Base-by-base conservation (phyloP, 306 rosid species). In the Trifolium fragiferum region DNA sequence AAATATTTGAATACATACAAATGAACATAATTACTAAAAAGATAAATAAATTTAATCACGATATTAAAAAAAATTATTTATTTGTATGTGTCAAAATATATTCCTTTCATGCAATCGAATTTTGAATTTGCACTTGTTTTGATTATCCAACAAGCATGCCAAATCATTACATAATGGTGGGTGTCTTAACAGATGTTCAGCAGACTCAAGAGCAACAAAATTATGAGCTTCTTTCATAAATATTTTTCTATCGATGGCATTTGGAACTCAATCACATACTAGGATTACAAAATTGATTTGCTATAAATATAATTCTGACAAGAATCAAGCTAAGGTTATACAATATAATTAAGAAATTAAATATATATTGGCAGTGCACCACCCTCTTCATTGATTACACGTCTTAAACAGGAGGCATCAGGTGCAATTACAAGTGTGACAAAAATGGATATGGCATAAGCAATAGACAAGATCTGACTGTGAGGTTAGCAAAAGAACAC, bases 261-360 rank as follows among this genome's bases (percentile, higher is more conserved):
- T 62, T 20, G 15, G 30, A 68, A 9, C 12, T 59, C 40, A 59
- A 30, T 53, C 30, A 14, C 15, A 43, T 41, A 23, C 61, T 55
- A 66, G 46, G 71, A 53, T 76, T 83, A 84, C 84, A 80, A 80
- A 80, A 73, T 68, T 76, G 84, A 73, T 63, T 66, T 25, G 50
- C 73, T 54, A 44, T 33, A 44, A 18, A 78, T 68, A 32, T 13
- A 60, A 37, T 25, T 27, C 63, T 55, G 44, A 19, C 37, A 68
- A 79, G 37, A 71, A 60, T 18, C 65, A 51, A 23, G 69, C 50
- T 76, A 35, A 32, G 2, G 33, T 66, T 33, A 72, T 33, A 76
- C 74, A 62, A 13, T 49, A 6, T 61, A 40, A 11, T 67, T n/a
- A 30, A 8, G 2, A 9, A 8, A 38, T 16, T 9, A 64, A n/a